Base-by-base conservation (phyloP, 305 asterid species). In the Fraxinus sp. region DNA sequence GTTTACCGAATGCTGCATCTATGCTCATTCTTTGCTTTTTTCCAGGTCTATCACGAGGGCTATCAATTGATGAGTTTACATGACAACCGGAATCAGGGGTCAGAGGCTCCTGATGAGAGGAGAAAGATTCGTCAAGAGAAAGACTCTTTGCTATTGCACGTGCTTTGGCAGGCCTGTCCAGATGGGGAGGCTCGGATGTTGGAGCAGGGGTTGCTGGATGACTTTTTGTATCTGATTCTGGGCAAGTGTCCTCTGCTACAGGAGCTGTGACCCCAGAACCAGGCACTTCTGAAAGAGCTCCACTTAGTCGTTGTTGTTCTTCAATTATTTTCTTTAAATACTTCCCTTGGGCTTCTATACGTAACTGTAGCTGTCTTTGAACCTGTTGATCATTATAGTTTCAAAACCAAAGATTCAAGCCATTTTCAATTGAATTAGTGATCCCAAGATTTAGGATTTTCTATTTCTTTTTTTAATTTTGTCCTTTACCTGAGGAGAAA, bases 261-360 rank as follows among this genome's bases (percentile, higher is more conserved):
- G 90, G 89, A 73, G 89, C 91, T 24, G 86, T 74, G 52, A 82
- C 84, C 80, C 88, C 93, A 11, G 89, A 81, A 66, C 83, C 92
- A 3, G 97, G 98, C 14, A 81, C 88, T 79, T 93, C 98, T 78
- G 95, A 76, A 76, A 90, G 91, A 83, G 86, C 97, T 80, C 97
- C 98, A 82, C 91, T 89, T 64, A 92, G 88, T 68, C 97, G 93
- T 76, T 93, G 98, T 81, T 94, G 98, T 81, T 96, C 99, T 91
- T 96, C 99, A 5, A 96, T 91, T 72, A 96, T 96, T 90, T 96
- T 96, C 90, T 94, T 94, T 82, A 96, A 86, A 89, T 96, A 96
- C 89, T 91, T 93, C 52, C 98, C 99, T 83, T 96, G 99, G 84
- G 99, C 99, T 90, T 96, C 99, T 78, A 96, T 96, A 36, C 98